phyloP scores from a whole-genome alignment of 75 land plant species.

The Sequoia sempervirens region DNA sequence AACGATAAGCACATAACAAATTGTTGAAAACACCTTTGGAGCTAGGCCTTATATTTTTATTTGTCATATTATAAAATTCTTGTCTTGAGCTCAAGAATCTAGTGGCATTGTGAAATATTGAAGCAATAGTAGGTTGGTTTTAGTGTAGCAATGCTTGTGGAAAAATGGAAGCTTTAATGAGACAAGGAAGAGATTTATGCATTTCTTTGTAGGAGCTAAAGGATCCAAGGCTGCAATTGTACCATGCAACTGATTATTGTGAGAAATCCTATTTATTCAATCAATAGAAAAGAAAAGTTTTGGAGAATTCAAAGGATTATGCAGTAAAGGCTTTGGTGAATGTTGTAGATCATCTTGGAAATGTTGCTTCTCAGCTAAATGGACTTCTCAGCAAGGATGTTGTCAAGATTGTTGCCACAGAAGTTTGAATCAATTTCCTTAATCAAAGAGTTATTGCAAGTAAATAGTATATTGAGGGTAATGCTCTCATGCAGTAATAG shows the following conservation, averaged over 20 bases:
- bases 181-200: constrained; percentile 29
- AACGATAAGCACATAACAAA: no score
- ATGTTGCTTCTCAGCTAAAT: constrained; percentile 36
- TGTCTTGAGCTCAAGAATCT: no score
- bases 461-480: constrained; percentile 7
- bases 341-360: constrained; percentile 55
- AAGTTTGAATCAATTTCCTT: constrained; percentile 30
- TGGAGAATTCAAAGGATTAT: constrained; percentile 51
- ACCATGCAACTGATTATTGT: constrained; percentile 47
- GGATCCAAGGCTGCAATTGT: constrained; percentile 37
- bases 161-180: constrained; percentile 6
- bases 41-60: no score
- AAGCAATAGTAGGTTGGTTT: no score
- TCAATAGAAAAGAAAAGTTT: constrained; percentile 37
- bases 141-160: no score
- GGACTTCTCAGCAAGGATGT: constrained; percentile 28
- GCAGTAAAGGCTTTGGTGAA: constrained; percentile 50
- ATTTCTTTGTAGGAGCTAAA: constrained; percentile 30
- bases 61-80: no score
- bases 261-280: constrained; percentile 40
- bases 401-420: constrained; percentile 27
- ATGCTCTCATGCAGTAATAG: constrained; percentile 3
- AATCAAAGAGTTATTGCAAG: constrained; percentile 16
- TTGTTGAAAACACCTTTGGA: no score
- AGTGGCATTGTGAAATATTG: no score